phyloP scores from a whole-genome alignment of 2,329 filamentous ascomycete genomes.

The Cladosporium sp. region DNA sequence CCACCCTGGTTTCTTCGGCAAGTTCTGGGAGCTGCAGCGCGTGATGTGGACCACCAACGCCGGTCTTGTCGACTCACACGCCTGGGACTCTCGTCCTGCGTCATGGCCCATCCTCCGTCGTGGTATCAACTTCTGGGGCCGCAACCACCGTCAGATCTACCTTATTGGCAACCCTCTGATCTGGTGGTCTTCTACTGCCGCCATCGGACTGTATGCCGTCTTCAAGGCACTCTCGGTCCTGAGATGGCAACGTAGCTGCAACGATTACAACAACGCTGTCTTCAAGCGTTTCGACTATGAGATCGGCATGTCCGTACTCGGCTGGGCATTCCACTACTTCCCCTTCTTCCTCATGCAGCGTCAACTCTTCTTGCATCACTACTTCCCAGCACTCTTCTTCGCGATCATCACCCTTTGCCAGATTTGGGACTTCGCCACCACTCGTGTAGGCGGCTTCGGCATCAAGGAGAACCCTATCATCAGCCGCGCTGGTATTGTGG shows the following conservation, averaged over 20 bases:
- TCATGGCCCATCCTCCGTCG: constrained; percentile 91
- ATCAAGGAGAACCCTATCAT: constrained; percentile 69
- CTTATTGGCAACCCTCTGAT: constrained; percentile 92
- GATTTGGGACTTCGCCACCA: constrained; percentile 80
- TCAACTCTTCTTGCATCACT: constrained; percentile 97
- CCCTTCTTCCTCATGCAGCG: constrained; percentile 98
- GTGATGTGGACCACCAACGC: constrained; percentile 99
- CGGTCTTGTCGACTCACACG: constrained; percentile 91
- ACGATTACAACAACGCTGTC: constrained; percentile 75
- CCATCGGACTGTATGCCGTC: constrained; percentile 71
- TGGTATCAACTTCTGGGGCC: constrained; percentile 99
- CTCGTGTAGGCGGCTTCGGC: constrained; percentile 68
- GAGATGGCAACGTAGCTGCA: constrained; percentile 90
- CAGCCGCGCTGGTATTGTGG: constrained; percentile 70
- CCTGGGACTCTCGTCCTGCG: constrained; percentile 92
- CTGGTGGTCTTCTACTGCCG: constrained; percentile 85
- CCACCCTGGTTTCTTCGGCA: constrained; percentile 91
- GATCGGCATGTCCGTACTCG: constrained; percentile 83
- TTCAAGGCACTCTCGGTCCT: constrained; percentile 89
- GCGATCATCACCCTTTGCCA: constrained; percentile 87
- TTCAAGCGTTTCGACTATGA: constrained; percentile 99
- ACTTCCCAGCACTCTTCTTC: constrained; percentile 96
- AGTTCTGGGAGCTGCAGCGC: constrained; percentile 95
- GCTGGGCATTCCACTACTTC: constrained; percentile 98
- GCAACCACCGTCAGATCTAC: constrained; percentile 91